Percentiles rank a stretch among this genome's conserved stretches.
These are phyloP conservation scores for sunflower (Helianthus annuus) DNA, from an alignment of 129 eudicot genomes.

Conservation along the genomic window DNA sequence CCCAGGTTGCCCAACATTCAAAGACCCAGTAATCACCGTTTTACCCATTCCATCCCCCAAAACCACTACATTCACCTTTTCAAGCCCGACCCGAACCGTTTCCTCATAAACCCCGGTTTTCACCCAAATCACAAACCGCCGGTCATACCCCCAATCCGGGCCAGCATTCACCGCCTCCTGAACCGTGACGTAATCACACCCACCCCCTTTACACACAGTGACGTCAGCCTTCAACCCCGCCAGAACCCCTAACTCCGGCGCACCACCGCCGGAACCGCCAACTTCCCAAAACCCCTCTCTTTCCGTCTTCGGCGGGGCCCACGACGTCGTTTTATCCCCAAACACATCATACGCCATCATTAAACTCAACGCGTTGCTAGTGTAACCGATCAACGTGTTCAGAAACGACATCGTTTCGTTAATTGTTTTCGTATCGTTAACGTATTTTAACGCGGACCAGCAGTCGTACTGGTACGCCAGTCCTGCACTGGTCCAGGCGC, in stretches of 20 bases:
- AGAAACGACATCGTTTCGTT: slow-evolving; percentile 65
- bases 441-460: slow-evolving; percentile 76
- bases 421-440: slow-evolving; percentile 48
- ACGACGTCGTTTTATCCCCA: slow-evolving; percentile 47
- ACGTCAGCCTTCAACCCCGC: slow-evolving; percentile 53
- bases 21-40: slow-evolving; percentile 72
- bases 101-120: slow-evolving; percentile 74
- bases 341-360: slow-evolving; percentile 54
- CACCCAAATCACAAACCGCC: slow-evolving; percentile 59
- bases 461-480: slow-evolving; percentile 77
- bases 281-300: slow-evolving; percentile 84
- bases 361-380: slow-evolving; percentile 69
- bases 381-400: slow-evolving; percentile 39
- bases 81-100: slow-evolving; percentile 71
- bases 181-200: slow-evolving; percentile 53
- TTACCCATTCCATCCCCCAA: slow-evolving; percentile 91
- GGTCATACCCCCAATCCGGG: slow-evolving; percentile 39
- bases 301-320: slow-evolving; percentile 73
- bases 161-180: slow-evolving; percentile 79
- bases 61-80: slow-evolving; percentile 74
- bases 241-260: slow-evolving; percentile 39
- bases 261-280: neutral
- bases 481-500: slow-evolving; percentile 78
- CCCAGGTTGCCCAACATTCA: slow-evolving; percentile 60
- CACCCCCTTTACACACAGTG: slow-evolving; percentile 63